Evolutionary conservation across 768 basidiomycete species (phyloP).

Genomic region (Termitomyces sp.): DNA sequence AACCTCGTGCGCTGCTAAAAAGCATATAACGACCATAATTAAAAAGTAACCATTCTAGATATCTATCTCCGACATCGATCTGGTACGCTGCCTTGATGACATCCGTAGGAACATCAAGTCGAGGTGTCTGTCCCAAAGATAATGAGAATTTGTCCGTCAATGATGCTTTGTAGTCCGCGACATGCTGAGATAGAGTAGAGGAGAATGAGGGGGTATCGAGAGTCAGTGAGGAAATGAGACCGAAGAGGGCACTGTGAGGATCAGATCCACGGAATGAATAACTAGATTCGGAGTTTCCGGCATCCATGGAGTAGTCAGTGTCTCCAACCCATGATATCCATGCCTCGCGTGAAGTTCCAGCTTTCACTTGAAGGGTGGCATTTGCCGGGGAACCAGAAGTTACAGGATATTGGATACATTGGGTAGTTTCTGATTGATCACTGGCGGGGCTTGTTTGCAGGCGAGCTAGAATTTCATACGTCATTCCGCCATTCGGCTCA

Average conservation of each 20-base stretch:
- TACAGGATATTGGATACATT: slow-evolving; percentile 27
- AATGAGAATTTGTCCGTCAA: slow-evolving; percentile 46
- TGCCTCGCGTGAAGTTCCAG: slow-evolving; percentile 37
- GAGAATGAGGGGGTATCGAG: slow-evolving; percentile 25
- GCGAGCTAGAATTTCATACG: slow-evolving; percentile 59
- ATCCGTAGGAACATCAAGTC: slow-evolving; percentile 51
- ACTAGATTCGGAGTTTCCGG: slow-evolving; percentile 46
- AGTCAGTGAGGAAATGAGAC: slow-evolving; percentile 26
- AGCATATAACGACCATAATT: slow-evolving; percentile 70
- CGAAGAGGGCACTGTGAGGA: slow-evolving; percentile 43
- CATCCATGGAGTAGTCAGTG: slow-evolving; percentile 60
- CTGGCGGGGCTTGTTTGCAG: slow-evolving; percentile 22
- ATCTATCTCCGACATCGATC: slow-evolving; percentile 50
- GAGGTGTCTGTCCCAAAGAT: slow-evolving; percentile 52
- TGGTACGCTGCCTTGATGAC: slow-evolving; percentile 47
- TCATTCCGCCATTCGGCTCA: slow-evolving; percentile 49
- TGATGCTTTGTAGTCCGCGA: slow-evolving; percentile 40
- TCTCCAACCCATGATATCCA: slow-evolving; percentile 75
- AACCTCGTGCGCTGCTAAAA: slow-evolving; percentile 53
- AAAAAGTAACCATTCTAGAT: slow-evolving; percentile 71
- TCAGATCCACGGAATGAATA: slow-evolving; percentile 64
- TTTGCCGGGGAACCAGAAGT: slow-evolving; percentile 29
- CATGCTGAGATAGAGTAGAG: slow-evolving; percentile 39
- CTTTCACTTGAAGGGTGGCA: slow-evolving; percentile 39
- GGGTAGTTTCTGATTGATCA: slow-evolving; percentile 14